Base-by-base conservation (phyloP, 495 filamentous ascomycete genomes). In the Hypoxylon perforatum region DNA sequence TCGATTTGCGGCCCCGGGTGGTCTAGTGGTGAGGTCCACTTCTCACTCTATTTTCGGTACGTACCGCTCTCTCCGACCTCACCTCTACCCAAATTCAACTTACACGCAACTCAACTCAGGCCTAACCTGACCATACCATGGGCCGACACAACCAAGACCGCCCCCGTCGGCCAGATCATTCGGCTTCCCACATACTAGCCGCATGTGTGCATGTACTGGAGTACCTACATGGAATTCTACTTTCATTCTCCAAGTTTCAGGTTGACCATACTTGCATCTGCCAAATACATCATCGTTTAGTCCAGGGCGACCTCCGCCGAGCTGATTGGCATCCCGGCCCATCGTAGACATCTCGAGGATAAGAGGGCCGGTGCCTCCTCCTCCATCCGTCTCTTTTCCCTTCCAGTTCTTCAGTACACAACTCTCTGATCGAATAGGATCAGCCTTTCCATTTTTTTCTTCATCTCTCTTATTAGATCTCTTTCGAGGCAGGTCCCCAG, bases 321-420 rank as follows among this genome's bases (percentile, higher is more conserved):
- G 70, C 54, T 75, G 72, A 73, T 75, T 73, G 62, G 66, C 21
- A 73, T 73, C 59, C 67, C 70, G 70, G 72, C 54, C 45, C 58
- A 61, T 63, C 64, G 54, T 66, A 46, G 44, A 45, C 63, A 69
- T 48, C 57, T 49, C 64, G 67, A 76, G 72, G 65, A 76, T 76
- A 76, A 74, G 70, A 73, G 58, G 70, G 54, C 67, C 61, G 62
- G 42, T 58, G n/a, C 65, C 69, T 73, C 69, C 70, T 69, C 72
- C 58, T 65, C 48, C 22, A 50, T 56, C 14, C 49, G 46, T 68
- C 46, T 63, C 58, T 45, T 64, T 59, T 57, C 46, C 50, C 45
- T 55, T 68, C 68, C 44, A 52, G 57, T 72, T 72, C 69, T 71
- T 74, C 67, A 71, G 61, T 75, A 73, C 72, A 70, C 69, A 69